Evolutionary conservation across 306 rosid genomes (phyloP), one percentile per base, ranked within the genome.

Genomic region (Amphicarpaea edgeworthii): DNA sequence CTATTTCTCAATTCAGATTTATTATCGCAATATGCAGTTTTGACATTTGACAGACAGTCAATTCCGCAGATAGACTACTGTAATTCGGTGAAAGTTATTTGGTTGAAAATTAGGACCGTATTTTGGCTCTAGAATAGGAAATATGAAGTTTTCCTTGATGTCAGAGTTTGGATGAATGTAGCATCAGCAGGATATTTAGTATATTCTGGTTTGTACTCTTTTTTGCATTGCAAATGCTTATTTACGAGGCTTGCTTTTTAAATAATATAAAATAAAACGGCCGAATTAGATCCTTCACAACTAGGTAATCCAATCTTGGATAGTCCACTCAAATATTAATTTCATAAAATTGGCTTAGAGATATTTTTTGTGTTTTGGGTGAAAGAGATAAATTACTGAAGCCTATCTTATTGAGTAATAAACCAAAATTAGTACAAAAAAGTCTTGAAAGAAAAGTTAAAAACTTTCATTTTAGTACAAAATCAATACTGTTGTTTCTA

Each of bases 71-170:
- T 61, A 62, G 63, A 30, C 54, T 76, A 50, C 64, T 76, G 80
- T 14, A 34, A 46, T 47, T 26, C 61, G 23, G 0, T 54, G 62
- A 32, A 50, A 70, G 15, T 51, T 51, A 51, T 3, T 70, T 7
- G 71, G 79, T 62, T 80, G 26, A 62, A 61, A 51, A 10, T 7
- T 19, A 69, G 68, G 40, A 16, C 55, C 60, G 77, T 81, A 69
- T 40, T 45, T 68, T 60, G 68, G 53, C 42, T 3, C 41, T 51
- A 68, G 40, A 68, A 19, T 38, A 21, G 72, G 76, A 68, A 68
- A 50, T 60, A 40, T 49, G 50, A 11, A 24, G 43, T 69, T 68
- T 60, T 20, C 53, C 37, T 26, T 26, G 24, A 16, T 66, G 65
- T 75, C 23, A 10, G 60, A 47, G 64, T 23, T 55, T 43, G 19